phyloP scores from a whole-genome alignment of 805 yeast genomes.

The Schwanniomyces vanrijiae region DNA sequence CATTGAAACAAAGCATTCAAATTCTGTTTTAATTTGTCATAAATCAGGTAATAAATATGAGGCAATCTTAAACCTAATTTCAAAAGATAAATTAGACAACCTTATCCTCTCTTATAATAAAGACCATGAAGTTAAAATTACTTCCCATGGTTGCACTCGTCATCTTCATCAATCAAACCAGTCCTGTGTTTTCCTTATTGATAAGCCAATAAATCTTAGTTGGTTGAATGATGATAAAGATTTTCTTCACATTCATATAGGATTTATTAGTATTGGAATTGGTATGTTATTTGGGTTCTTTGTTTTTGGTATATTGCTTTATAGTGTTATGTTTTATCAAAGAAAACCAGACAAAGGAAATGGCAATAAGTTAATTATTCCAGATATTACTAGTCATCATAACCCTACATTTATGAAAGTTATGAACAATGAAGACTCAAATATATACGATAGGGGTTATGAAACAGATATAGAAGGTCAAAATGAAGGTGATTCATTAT shows the following conservation, averaged over 20 bases:
- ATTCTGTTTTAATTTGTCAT: conserved; percentile 40
- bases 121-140: conserved; percentile 54
- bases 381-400: neutral
- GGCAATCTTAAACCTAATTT: conserved; percentile 9
- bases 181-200: conserved; percentile 63
- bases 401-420: conserved; percentile 32
- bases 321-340: conserved; percentile 18
- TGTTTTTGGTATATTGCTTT: conserved; percentile 24
- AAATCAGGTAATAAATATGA: conserved; percentile 18
- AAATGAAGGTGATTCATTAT: conserved; percentile 29
- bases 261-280: conserved; percentile 64
- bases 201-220: conserved; percentile 60
- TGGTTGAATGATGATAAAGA: conserved; percentile 57
- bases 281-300: conserved; percentile 67
- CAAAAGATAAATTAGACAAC: conserved; percentile 34
- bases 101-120: conserved; percentile 35
- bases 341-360: conserved; percentile 1
- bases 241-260: conserved; percentile 58
- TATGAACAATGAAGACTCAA: conserved; percentile 29
- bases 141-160: conserved; percentile 59
- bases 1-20: conserved; percentile 41
- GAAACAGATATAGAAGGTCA: conserved; percentile 43
- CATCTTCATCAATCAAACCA: conserved; percentile 24
- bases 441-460: conserved; percentile 35
- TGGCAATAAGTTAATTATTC: neutral